These are phyloP conservation scores for Penicillium sumatraense DNA, from an alignment of 2,329 filamentous ascomycete genomes.

Conservation along the genomic window DNA sequence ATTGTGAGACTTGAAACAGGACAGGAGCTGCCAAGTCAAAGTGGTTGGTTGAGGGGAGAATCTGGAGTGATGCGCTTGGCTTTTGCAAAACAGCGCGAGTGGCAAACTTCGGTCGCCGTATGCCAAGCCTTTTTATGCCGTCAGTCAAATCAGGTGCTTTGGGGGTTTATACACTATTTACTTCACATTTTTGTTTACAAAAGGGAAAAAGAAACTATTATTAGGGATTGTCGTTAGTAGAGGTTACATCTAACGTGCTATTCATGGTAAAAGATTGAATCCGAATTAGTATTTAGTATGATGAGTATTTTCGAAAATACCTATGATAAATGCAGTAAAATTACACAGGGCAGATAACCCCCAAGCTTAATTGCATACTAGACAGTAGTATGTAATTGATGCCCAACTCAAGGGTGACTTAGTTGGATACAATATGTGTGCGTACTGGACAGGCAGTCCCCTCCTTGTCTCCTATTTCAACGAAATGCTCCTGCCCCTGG, in stretches of 20 bases:
- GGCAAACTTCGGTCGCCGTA: slow-evolving; percentile 12
- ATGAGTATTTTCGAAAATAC: too few relatives aligned
- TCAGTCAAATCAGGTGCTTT: too few relatives aligned
- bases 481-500: slow-evolving; percentile 42
- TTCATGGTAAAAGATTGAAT: too few relatives aligned
- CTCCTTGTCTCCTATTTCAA: slow-evolving; percentile 43
- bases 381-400: not conserved
- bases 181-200: not conserved
- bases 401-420: not conserved
- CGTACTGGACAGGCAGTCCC: slow-evolving; percentile 45
- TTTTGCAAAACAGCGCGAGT: slow-evolving; percentile 26
- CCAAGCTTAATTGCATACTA: too few relatives aligned
- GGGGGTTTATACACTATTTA: too few relatives aligned
- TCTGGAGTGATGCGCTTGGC: slow-evolving; percentile 21
- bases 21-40: slow-evolving; percentile 20
- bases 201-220: too few relatives aligned
- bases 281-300: too few relatives aligned
- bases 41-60: slow-evolving; percentile 23
- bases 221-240: too few relatives aligned
- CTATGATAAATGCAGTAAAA: slow-evolving; percentile 18
- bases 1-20: slow-evolving; percentile 48
- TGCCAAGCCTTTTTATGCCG: slow-evolving; percentile 13
- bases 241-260: too few relatives aligned
- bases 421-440: slow-evolving; percentile 35
- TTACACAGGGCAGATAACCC: slow-evolving; percentile 12